phyloP scores from a whole-genome alignment of 202 grass and related monocot genomes.

The Schoenoplectus tabernaemontani region DNA sequence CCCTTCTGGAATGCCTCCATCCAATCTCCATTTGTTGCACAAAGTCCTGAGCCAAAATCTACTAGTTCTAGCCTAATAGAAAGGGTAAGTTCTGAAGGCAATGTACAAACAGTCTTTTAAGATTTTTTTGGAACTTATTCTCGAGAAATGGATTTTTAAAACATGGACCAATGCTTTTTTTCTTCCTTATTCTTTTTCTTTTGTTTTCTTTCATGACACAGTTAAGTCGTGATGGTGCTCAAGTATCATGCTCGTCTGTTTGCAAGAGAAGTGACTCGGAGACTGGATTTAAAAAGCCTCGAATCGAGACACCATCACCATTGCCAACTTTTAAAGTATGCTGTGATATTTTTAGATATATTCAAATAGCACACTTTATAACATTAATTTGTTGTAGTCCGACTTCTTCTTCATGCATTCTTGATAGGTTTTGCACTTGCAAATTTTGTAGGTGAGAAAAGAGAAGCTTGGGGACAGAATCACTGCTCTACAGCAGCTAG shows the following conservation, averaged over 20 bases:
- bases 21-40: slow-evolving; percentile 46
- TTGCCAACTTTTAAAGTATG: slow-evolving; percentile 93
- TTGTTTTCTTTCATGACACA: slow-evolving; percentile 23
- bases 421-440: slow-evolving; percentile 27
- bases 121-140: background rate
- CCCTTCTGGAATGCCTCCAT: slow-evolving; percentile 33
- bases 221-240: slow-evolving; percentile 18
- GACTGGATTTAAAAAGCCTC: slow-evolving; percentile 46
- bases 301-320: slow-evolving; percentile 76
- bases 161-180: slow-evolving; percentile 8
- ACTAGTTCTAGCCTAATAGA: slow-evolving; percentile 28
- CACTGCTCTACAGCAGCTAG: slow-evolving; percentile 98
- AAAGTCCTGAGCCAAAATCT: slow-evolving; percentile 45
- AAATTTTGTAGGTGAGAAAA: slow-evolving; percentile 85
- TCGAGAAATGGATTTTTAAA: background rate
- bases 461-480: slow-evolving; percentile 99
- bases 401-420: slow-evolving; percentile 7
- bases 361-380: slow-evolving; percentile 5
- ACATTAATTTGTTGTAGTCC: slow-evolving; percentile 26
- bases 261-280: slow-evolving; percentile 41
- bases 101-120: background rate
- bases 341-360: slow-evolving; percentile 18
- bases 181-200: slow-evolving; percentile 6
- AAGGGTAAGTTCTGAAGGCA: slow-evolving; percentile 32
- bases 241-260: slow-evolving; percentile 34